Conservation (phyloP, 345 rosid species). For the Hibiscus syriacus region DNA sequence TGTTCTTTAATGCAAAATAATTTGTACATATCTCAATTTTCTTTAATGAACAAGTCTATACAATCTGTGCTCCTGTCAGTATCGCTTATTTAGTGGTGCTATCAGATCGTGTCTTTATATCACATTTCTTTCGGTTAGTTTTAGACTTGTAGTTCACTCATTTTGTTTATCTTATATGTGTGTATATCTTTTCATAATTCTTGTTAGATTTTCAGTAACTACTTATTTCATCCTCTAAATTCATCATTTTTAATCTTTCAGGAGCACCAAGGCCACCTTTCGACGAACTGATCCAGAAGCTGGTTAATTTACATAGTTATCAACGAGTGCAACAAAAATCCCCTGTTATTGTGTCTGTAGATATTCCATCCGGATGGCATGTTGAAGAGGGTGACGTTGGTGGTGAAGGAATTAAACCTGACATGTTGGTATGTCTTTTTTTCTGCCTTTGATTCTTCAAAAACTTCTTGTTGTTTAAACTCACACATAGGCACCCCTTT, state of each 20-base stretch:
- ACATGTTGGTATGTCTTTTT: conserved; percentile 67
- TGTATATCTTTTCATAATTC: not conserved
- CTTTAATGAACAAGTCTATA: not conserved
- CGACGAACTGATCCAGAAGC: conserved; percentile 55
- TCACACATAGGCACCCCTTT: not conserved
- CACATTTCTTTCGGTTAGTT: not conserved
- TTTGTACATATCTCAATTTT: not conserved
- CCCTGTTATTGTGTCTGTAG: conserved; percentile 63
- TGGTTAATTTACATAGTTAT: conserved; percentile 31
- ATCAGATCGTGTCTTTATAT: not conserved
- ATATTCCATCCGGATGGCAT: conserved; percentile 99
- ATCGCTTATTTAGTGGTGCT: not conserved
- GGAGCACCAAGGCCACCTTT: conserved; percentile 95
- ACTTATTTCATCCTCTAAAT: not conserved
- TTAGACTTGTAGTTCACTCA: not conserved
- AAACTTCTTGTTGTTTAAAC: not conserved
- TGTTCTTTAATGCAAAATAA: not conserved
- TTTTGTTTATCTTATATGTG: not conserved
- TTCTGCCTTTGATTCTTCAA: conserved; percentile 10
- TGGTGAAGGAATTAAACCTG: conserved; percentile 77
- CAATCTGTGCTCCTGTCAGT: not conserved
- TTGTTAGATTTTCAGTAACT: not conserved
- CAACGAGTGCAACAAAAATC: conserved; percentile 29
- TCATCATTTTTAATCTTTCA: conserved; percentile 24
- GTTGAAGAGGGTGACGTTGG: conserved; percentile 78